A percentile compares a stretch with the other conserved stretches of the same genome.
Conservation (phyloP, 2,329 filamentous ascomycete species). For the Parafenestella ontariensis region DNA sequence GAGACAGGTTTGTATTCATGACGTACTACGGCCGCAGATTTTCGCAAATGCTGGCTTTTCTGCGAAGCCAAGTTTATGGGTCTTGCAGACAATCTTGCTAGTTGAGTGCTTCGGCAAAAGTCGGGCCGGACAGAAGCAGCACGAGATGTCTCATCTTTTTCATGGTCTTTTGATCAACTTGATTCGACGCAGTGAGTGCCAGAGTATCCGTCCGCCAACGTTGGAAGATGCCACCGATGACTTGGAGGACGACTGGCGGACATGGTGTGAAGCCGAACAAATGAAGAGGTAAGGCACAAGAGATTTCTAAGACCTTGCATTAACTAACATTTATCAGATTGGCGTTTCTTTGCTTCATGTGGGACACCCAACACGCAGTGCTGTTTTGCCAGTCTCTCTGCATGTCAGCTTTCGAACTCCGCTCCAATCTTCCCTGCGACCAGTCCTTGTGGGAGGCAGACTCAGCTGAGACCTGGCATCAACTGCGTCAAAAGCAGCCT, state of each 20-base stretch:
- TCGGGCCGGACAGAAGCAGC: constrained; percentile 67
- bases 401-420: constrained; percentile 70
- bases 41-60: constrained; percentile 65
- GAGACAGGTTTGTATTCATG: constrained; percentile 63
- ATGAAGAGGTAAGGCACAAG: constrained; percentile 58
- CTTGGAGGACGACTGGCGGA: constrained; percentile 58
- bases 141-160: constrained; percentile 69
- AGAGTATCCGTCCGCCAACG: constrained; percentile 52
- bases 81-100: constrained; percentile 66
- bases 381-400: constrained; percentile 71
- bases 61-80: constrained; percentile 66
- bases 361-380: constrained; percentile 70
- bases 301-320: background rate
- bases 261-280: constrained; percentile 64
- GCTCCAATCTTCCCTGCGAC: constrained; percentile 63
- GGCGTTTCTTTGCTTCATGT: constrained; percentile 69
- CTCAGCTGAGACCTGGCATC: constrained; percentile 60
- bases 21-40: constrained; percentile 66
- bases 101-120: constrained; percentile 72
- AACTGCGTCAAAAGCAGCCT: constrained; percentile 49
- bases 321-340: constrained; percentile 44
- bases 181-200: constrained; percentile 61
- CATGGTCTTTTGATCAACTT: constrained; percentile 63
- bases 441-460: constrained; percentile 65
- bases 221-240: constrained; percentile 47